These are phyloP conservation scores for Candida germanica DNA, from an alignment of 805 yeast species.

Conservation along the genomic window DNA sequence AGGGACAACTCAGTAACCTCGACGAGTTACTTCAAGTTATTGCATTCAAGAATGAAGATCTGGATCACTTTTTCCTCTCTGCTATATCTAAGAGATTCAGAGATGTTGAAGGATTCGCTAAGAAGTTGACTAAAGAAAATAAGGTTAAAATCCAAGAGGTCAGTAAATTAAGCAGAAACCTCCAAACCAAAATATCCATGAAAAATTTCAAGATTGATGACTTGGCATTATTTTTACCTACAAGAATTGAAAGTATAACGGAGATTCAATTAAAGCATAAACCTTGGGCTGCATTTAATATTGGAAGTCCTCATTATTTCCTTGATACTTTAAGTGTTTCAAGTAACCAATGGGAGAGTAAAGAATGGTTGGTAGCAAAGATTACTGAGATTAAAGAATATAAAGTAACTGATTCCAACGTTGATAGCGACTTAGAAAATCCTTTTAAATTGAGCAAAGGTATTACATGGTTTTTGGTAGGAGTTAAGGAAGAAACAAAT, in stretches of 20 bases:
- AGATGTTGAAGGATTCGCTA: constrained; percentile 88
- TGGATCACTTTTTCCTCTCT: constrained; percentile 31
- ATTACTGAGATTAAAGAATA: constrained; percentile 56
- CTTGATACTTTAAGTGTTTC: constrained; percentile 42
- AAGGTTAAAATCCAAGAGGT: constrained; percentile 48
- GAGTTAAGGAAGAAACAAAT: constrained; percentile 36
- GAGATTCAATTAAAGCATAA: constrained; percentile 20
- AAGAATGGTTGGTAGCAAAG: constrained; percentile 84
- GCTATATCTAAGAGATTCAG: constrained; percentile 69
- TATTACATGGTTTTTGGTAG: constrained; percentile 59
- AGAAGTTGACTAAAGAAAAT: constrained; percentile 75
- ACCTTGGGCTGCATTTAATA: constrained; percentile 95
- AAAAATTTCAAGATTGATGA: constrained; percentile 69
- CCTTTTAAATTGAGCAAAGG: constrained; percentile 68
- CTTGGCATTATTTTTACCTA: constrained; percentile 80
- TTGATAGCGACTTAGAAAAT: constrained; percentile 38
- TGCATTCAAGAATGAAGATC: constrained; percentile 22
- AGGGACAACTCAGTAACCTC: constrained; percentile 11
- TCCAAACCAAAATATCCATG: constrained; percentile 59
- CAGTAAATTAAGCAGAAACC: constrained; percentile 29
- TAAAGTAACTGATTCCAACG: constrained; percentile 45
- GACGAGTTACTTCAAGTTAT: constrained; percentile 19
- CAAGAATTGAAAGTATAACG: constrained; percentile 44
- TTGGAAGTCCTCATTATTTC: constrained; percentile 83
- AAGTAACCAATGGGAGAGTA: constrained; percentile 22